Conservation (phyloP, 1,139 yeast genomes). For the Sugiyamaella paludigena region DNA sequence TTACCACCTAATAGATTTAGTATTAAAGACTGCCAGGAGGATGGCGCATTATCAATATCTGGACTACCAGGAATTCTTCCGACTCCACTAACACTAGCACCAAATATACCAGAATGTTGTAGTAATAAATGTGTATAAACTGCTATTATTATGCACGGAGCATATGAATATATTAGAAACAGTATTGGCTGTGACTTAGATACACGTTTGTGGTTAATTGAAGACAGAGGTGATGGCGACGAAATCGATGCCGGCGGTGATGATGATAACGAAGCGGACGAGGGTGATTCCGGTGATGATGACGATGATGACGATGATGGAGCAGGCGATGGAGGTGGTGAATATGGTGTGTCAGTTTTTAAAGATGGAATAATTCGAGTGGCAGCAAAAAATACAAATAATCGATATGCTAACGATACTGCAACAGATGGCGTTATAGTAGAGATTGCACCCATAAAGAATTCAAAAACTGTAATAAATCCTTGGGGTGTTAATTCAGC, state of each 20-base stretch:
- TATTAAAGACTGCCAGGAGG: conserved; percentile 24
- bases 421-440: conserved; percentile 81
- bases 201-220: conserved; percentile 33
- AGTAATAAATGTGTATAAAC: conserved; percentile 91
- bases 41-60: conserved; percentile 6
- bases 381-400: conserved; percentile 87
- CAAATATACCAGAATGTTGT: conserved; percentile 71
- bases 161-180: conserved; percentile 73
- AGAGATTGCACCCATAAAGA: conserved; percentile 62
- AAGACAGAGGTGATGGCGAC: conserved; percentile 5
- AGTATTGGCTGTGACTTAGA: conserved; percentile 34
- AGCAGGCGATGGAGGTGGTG: background rate
- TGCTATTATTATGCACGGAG: conserved; percentile 91
- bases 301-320: conserved; percentile 1
- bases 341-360: conserved; percentile 21
- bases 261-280: background rate
- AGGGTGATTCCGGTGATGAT: background rate
- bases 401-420: conserved; percentile 77
- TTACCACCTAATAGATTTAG: conserved; percentile 49
- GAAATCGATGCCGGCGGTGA: background rate
- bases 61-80: conserved; percentile 9
- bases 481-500: conserved; percentile 48
- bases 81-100: conserved; percentile 12
- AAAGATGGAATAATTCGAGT: conserved; percentile 78
- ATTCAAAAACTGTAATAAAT: conserved; percentile 63